phyloP scores from a whole-genome alignment of 306 rosid species.

The Trichosanthes truncata region DNA sequence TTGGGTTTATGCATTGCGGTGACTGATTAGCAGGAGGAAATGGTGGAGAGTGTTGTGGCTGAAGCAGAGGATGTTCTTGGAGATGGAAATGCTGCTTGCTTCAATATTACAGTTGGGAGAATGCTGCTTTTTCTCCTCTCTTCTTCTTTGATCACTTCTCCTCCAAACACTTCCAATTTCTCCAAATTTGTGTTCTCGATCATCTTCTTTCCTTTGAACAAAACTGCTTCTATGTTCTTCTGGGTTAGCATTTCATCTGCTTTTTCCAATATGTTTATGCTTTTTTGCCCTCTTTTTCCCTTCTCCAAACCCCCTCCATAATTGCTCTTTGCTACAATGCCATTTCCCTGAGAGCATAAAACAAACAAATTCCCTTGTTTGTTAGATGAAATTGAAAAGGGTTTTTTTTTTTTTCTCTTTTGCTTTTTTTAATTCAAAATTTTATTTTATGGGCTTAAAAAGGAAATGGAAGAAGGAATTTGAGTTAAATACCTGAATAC shows the following conservation, averaged over 20 bases:
- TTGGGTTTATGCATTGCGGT: background rate
- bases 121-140: constrained; percentile 67
- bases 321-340: constrained; percentile 15
- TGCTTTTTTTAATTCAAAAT: too few relatives aligned
- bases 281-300: constrained; percentile 13
- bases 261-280: constrained; percentile 29
- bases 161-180: constrained; percentile 53
- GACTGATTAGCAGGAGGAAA: constrained; percentile 37
- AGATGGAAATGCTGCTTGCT: constrained; percentile 45
- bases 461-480: background rate
- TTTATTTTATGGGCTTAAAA: background rate
- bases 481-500: constrained; percentile 38
- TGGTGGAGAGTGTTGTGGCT: constrained; percentile 62
- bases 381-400: background rate
- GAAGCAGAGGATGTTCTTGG: constrained; percentile 89
- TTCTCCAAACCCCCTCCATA: constrained; percentile 7
- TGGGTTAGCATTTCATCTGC: constrained; percentile 57
- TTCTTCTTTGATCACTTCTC: constrained; percentile 58
- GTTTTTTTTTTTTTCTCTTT: too few relatives aligned
- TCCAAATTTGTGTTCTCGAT: constrained; percentile 50
- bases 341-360: constrained; percentile 33
- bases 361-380: background rate
- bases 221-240: constrained; percentile 60
- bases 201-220: constrained; percentile 66
- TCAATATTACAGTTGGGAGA: constrained; percentile 54